These are phyloP conservation scores for Apostasia ramifera DNA, from an alignment of 106 monocot species.

Conservation along the genomic window DNA sequence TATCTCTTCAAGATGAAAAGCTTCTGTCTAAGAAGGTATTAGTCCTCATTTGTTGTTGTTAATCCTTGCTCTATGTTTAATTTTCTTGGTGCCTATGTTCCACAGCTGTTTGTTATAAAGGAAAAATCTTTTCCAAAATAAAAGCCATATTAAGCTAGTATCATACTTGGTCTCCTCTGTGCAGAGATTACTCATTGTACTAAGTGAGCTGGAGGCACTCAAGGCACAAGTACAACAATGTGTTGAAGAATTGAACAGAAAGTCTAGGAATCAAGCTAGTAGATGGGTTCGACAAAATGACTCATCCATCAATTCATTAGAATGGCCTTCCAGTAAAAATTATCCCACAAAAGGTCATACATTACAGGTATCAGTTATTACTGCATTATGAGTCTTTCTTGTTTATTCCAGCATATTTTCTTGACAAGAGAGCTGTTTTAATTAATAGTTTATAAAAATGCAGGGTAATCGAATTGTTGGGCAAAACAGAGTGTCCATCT, in stretches of 20 bases:
- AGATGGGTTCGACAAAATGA: conserved; percentile 27
- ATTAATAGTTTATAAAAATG: conserved; percentile 5
- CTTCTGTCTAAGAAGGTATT: conserved; percentile 37
- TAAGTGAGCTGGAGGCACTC: conserved; percentile 65
- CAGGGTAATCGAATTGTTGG: conserved; percentile 16
- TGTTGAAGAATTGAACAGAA: conserved; percentile 60
- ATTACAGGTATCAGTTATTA: conserved; percentile 31
- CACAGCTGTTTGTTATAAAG: no score
- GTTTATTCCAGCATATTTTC: neutral
- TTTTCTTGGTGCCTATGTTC: neutral
- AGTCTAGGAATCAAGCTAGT: conserved; percentile 34
- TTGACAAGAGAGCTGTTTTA: neutral
- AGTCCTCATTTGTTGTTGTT: neutral
- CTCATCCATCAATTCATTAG: conserved; percentile 31
- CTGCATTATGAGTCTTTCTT: neutral
- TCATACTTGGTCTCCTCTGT: conserved; percentile 7
- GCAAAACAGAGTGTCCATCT: conserved; percentile 9
- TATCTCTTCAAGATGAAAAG: conserved; percentile 32
- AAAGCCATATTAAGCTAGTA: neutral
- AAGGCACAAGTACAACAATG: conserved; percentile 59
- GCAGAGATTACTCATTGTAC: conserved; percentile 51
- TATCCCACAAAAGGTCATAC: conserved; percentile 17
- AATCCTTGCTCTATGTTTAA: neutral
- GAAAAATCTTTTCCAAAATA: no score
- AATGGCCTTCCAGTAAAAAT: conserved; percentile 34